phyloP scores from a whole-genome alignment of 1,284 basidiomycete species.

The Leccinum ponderosum region DNA sequence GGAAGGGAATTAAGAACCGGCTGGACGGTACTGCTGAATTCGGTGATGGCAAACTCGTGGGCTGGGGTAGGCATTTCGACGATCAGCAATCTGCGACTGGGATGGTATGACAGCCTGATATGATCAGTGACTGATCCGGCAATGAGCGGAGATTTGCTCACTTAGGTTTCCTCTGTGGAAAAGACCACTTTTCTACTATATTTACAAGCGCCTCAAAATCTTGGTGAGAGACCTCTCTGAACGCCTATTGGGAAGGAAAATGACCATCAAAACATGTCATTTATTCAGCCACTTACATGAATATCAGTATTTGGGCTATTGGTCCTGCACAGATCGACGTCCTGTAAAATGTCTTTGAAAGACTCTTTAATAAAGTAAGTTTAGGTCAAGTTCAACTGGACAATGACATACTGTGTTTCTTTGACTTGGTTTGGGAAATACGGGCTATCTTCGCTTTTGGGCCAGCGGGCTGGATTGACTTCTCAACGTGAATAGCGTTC shows the following conservation, averaged over 20 bases:
- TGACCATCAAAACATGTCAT: not conserved
- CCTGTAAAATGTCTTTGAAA: not conserved
- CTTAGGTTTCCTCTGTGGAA: not conserved
- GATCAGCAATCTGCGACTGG: not conserved
- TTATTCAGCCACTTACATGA: not conserved
- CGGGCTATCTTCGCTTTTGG: not conserved
- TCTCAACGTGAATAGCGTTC: not conserved
- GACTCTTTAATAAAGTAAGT: not conserved
- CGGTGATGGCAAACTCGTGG: not conserved
- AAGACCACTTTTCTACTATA: not conserved
- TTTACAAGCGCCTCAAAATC: not conserved
- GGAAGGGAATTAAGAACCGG: not conserved
- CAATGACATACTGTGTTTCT: not conserved
- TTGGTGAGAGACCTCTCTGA: not conserved
- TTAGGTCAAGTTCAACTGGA: not conserved
- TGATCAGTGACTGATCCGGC: not conserved
- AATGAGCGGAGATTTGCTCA: not conserved
- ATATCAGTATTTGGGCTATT: not conserved
- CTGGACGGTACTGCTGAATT: not conserved
- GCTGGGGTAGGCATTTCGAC: not conserved
- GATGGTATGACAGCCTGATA: not conserved
- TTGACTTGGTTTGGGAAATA: not conserved
- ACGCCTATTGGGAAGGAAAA: not conserved
- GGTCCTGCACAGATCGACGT: not conserved
- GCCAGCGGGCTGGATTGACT: not conserved